Base-by-base conservation (phyloP, 2,329 filamentous ascomycete species). In the Sporothrix variecibatus region DNA sequence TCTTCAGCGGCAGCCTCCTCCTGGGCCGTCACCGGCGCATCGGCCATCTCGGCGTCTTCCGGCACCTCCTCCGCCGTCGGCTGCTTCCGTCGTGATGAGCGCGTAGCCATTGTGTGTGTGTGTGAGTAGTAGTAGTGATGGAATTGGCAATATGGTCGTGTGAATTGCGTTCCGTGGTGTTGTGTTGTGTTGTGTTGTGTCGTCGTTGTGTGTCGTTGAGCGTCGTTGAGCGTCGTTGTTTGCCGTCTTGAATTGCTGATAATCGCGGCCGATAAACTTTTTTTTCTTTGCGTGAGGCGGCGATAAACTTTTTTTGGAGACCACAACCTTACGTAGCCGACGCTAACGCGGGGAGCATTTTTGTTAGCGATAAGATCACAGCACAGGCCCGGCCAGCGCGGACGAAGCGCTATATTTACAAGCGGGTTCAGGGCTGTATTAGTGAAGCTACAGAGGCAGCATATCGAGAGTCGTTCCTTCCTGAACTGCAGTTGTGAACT, bases 11-110 rank as follows among this genome's bases (percentile, higher is more conserved):
- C 81, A 38, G 26, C 69, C 51, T 74, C 74, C 11, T 56, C 70
- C 12, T 51, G 23, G 8, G 46, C 28, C 11, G 70, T 15, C 0
- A 43, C 78, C 26, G 81, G 81, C 75, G 78, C 84, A 78, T 87
- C 85, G 71, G 86, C 82, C 85, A 87, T 87, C 76, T 77, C 75
- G 34, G 79, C 77, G 65, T 82, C 82, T 38, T 75, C 78, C 1
- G 72, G n/a, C 46, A 64, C 74, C 58, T 78, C 76, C 62, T 77
- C 72, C n/a, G 67, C 31, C 17, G 75, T 34, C 3, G 72, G 60
- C 68, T 74, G 72, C 70, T 67, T 76, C 58, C 73, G 70, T 58
- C 74, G 56, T 49, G 76, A 72, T 49, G 76, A 72, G 46, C 75
- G 56, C 3, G 76, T 62, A 8, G 76, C 71, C 77, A 78, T 78